Conservation (phyloP, 306 rosid genomes). For the Medicago truncatula region DNA sequence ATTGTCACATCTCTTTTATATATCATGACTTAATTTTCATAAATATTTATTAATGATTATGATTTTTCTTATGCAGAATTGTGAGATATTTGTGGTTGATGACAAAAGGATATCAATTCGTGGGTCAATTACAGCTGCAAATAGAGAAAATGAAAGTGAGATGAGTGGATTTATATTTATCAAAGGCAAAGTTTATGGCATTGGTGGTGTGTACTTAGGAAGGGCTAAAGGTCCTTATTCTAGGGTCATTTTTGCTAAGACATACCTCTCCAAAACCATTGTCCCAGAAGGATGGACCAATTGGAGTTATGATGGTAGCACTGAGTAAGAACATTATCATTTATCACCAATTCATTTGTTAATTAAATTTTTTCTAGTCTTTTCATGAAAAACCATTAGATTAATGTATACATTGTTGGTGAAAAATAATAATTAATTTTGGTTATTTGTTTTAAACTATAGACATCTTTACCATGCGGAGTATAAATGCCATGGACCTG, state of each 20-base stretch:
- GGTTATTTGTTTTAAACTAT: conserved; percentile 5
- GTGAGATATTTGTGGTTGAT: conserved; percentile 76
- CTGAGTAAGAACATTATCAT: conserved; percentile 55
- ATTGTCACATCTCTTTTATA: background rate
- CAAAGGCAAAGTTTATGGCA: conserved; percentile 67
- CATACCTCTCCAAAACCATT: conserved; percentile 69
- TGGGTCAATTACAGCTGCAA: conserved; percentile 78
- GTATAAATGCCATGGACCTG: conserved; percentile 71
- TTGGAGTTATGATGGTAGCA: conserved; percentile 69
- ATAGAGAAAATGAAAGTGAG: conserved; percentile 52
- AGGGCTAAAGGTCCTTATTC: conserved; percentile 80
- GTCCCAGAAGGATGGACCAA: conserved; percentile 74
- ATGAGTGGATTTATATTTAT: conserved; percentile 70
- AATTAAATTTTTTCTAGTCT: background rate
- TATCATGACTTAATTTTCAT: background rate
- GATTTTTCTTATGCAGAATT: conserved; percentile 48
- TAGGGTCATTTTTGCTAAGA: conserved; percentile 59
- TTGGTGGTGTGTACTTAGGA: conserved; percentile 72
- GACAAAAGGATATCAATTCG: conserved; percentile 64
- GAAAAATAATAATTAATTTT: background rate
- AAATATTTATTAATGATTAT: background rate
- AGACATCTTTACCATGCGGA: conserved; percentile 71
- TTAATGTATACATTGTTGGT: too few relatives aligned
- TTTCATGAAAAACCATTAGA: background rate
- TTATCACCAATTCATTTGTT: too few relatives aligned